Evolutionary conservation across 1,284 basidiomycete genomes (phyloP), one percentile per base, ranked within the genome.

Genomic region (Sutorius eximius): DNA sequence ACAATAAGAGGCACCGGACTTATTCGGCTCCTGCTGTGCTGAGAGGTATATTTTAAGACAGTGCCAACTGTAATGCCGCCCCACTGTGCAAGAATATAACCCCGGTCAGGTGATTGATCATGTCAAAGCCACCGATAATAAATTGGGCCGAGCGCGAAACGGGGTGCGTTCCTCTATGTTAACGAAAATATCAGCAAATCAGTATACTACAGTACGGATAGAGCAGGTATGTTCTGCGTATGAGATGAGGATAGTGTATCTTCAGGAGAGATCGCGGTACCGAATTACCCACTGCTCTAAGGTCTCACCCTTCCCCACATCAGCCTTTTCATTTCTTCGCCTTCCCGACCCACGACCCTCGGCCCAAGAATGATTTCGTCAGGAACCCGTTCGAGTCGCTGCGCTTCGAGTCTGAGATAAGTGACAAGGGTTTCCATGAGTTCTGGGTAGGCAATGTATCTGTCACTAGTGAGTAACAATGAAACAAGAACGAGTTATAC

Each of bases 341-440:
- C 56, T 40, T 69, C 70, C 43, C 41, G 56, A 1, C 67, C 69
- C 16, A 72, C 55, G 6, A 51, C 52, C 11, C 58, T 60, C 33
- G 69, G 65, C 22, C 70, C 66, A 58, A 90, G 75, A 50, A 97
- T 77, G 50, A 81, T 80, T 51, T 84, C 80, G 66, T 98, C 93
- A 24, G 80, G 77, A 33, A 97, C 68, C 29, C 68, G 66, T 64
- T 94, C 90, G 24, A 98, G 74, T 43, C 95, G 74, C 36, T 76
- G 75, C 34, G 92, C 74, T 75, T 98, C 95, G 59, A 83, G 77
- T 52, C 94, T 77, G 32, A 95, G 74, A 64, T 94, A 97, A 43
- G 72, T 74, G n/a, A 91, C 87, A 18, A 96, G 73, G 40, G 81
- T 77, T 46, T 87, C 81, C 78, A 98, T 87, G 41, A 89, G 79